Evolutionary conservation across 805 yeast genomes (phyloP).

Genomic region (Sugiyamaella marilandica): DNA sequence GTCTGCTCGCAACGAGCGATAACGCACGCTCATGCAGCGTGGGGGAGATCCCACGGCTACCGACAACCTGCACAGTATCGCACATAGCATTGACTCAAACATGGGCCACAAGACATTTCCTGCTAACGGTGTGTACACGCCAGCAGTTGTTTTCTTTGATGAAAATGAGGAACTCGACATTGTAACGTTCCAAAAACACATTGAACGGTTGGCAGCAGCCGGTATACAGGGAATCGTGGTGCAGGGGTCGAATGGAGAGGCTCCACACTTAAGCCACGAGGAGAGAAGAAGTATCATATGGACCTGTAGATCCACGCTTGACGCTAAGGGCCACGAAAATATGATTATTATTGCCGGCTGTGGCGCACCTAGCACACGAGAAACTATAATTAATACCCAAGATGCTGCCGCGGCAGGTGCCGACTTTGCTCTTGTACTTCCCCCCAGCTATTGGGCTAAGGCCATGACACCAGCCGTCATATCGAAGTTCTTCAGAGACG

Average conservation of each 20-base stretch:
- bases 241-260: constrained; percentile 24
- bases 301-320: constrained; percentile 27
- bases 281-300: constrained; percentile 33
- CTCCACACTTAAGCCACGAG: constrained; percentile 36
- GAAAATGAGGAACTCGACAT: neutral
- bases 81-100: too few species aligned
- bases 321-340: constrained; percentile 33
- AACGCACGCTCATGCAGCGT: neutral
- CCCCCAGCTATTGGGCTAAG: constrained; percentile 43
- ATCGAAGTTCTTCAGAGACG: constrained; percentile 36
- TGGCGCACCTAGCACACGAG: constrained; percentile 39
- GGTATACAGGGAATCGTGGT: constrained; percentile 21
- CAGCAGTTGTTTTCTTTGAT: neutral
- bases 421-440: constrained; percentile 29
- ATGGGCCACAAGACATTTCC: neutral
- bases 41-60: neutral
- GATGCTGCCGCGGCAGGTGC: constrained; percentile 21
- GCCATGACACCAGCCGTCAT: constrained; percentile 40
- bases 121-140: neutral
- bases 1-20: too few species aligned
- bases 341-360: constrained; percentile 43
- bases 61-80: too few species aligned
- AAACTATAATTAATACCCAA: constrained; percentile 33
- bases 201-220: constrained; percentile 19
- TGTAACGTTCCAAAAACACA: constrained; percentile 9